These are phyloP conservation scores for Yamadazyma kitorensis DNA, from an alignment of 805 yeast species.

Conservation along the genomic window DNA sequence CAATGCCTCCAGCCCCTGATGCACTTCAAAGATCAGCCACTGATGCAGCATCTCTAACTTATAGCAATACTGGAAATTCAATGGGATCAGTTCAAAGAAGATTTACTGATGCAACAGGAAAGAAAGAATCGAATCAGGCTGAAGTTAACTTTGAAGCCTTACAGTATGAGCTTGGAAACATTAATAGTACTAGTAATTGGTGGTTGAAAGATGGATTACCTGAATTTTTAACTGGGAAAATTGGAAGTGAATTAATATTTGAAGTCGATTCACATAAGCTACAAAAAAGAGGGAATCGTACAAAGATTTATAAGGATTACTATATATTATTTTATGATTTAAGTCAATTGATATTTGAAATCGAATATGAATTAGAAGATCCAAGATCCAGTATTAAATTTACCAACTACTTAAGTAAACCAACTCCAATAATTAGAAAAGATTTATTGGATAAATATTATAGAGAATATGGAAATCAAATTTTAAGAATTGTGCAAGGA, in stretches of 20 bases:
- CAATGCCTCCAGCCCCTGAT: conserved; percentile 2
- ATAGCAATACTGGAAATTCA: conserved; percentile 5
- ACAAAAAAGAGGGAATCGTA: conserved; percentile 55
- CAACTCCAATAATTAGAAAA: conserved; percentile 45
- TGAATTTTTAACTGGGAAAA: conserved; percentile 37
- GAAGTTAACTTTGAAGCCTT: conserved; percentile 21
- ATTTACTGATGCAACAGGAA: conserved; percentile 12
- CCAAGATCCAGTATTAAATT: conserved; percentile 50
- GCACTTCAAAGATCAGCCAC: no score
- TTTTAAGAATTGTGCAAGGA: conserved; percentile 10
- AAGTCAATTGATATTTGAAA: conserved; percentile 60
- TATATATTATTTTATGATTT: conserved; percentile 73
- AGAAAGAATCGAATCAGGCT: conserved; percentile 27
- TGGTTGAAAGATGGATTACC: conserved; percentile 66
- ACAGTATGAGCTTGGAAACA: conserved; percentile 28
- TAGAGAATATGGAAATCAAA: conserved; percentile 35
- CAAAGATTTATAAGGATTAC: conserved; percentile 54
- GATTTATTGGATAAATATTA: conserved; percentile 51
- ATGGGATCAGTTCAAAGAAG: conserved; percentile 10
- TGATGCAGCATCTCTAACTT: conserved; percentile 1
- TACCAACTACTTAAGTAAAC: conserved; percentile 24
- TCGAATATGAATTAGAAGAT: conserved; percentile 52
- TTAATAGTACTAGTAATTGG: conserved; percentile 46
- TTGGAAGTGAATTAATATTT: conserved; percentile 49
- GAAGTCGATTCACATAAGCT: conserved; percentile 64